Base-by-base conservation (phyloP, 495 filamentous ascomycete species). In the Aspergillus nanangensis region DNA sequence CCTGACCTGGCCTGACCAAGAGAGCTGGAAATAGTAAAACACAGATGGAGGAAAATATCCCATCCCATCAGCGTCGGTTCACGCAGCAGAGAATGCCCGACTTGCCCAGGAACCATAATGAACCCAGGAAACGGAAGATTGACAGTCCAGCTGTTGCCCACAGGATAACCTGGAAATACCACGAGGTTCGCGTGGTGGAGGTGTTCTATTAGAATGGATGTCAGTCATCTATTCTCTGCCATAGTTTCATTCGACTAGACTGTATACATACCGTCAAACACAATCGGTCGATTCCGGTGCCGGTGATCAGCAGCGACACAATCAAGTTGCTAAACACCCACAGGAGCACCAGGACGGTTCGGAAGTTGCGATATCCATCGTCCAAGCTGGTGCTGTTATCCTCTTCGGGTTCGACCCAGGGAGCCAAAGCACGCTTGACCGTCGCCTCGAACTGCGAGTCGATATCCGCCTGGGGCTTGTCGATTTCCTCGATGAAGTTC, bases 301-400 rank as follows among this genome's bases (percentile, higher is more conserved):
- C 87, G 18, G 90, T 96, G 59, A 98, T 94, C 53, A 84, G 76
- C 42, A 96, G 78, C 44, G 82, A 78, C 27, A 98, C 70, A 22
- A 91, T 58, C 56, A 83, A 79, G 65, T 98, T 98, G 27, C 88
- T 91, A 66, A 96, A 95, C 53, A 96, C 86, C 93, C 94, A 98
- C 1, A 79, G 63, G 27, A 88, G 82, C 39, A 96, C 86, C 44
- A 98, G 75, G 58, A 84, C 87, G 9, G 93, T 98, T 64, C 93
- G 75, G 88, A 98, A 98, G 70, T 87, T 89, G 74, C 94, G 96
- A 78, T 96, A 98, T 23, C 87, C 90, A 62, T 98, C 93, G 43
- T 98, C 93, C 56, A 96, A 79, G 13, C 86, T 88, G 69, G 86
- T 90, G 57, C 82, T 77, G 27, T 87, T 84, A 13, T 80, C 65